Evolutionary conservation across 768 basidiomycete genomes (phyloP), one percentile per base, ranked within the genome.

Genomic region (Termitomyces titanicus): DNA sequence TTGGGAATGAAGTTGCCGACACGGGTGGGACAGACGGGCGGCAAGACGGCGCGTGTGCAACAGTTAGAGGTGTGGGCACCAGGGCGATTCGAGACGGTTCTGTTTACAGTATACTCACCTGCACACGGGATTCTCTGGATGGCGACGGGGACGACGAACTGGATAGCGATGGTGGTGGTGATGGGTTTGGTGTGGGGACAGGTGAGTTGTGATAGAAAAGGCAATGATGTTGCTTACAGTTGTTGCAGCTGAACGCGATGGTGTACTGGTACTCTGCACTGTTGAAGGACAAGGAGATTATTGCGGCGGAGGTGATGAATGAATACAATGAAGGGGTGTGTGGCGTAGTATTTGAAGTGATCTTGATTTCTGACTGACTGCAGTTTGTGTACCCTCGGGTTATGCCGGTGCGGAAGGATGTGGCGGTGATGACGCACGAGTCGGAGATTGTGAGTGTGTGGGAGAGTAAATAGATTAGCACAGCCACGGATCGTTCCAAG

Each of bases 351-450:
- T 15, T 3, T 15, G 10, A 17, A 15, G 33, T 24, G 24, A 31
- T n/a, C 13, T 8, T 31, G 18, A n/a, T 40, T 22, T 61, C 34
- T 51, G 15, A 44, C 11, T 53, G 18, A 29, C 12, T 11, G 11
- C 53, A 94, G 90, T 94, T 91, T 66, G 92, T 94, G 3, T 82
- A 88, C 61, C 92, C 92, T n/a, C 82, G 85, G 57, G 69, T 91
- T 57, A 86, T 89, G 63, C 87, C 87, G 7, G 75, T 93, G 20
- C 82, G 88, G 29, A 82, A 76, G 55, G 92, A 94, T 60, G 89
- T 83, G 1, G 84, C 86, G 3, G 87, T 91, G 25, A 92, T 91
- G 90, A 94, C 92, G 2, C 85, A 92, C 67, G 78, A 94, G 64
- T 81, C 88, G 1, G 92, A 94, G 75, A 78, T 90, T 58, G 80